A percentile compares a stretch with the other conserved stretches of the same genome.
Evolutionary conservation across 2,329 filamentous ascomycete genomes (phyloP).

Genomic region (Zalaria obscura): DNA sequence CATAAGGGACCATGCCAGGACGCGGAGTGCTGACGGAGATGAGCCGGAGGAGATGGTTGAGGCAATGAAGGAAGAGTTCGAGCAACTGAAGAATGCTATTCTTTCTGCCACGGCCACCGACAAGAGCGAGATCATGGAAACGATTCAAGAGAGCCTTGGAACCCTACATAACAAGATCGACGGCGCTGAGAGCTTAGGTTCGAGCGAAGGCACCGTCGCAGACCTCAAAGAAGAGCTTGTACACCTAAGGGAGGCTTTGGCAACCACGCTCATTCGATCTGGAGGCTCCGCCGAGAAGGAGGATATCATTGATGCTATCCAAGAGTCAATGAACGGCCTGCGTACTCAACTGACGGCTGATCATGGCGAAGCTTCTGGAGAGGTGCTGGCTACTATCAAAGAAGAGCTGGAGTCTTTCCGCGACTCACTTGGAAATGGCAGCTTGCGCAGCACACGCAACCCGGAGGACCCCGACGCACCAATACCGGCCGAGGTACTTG

Average conservation of each 20-base stretch:
- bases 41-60: slow-evolving; percentile 40
- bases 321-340: slow-evolving; percentile 28
- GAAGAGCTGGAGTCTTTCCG: slow-evolving; percentile 29
- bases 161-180: slow-evolving; percentile 29
- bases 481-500: slow-evolving; percentile 36
- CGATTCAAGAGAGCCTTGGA: slow-evolving; percentile 39
- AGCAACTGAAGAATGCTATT: slow-evolving; percentile 65
- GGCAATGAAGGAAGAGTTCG: slow-evolving; percentile 67
- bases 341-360: slow-evolving; percentile 22
- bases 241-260: slow-evolving; percentile 43
- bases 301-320: slow-evolving; percentile 55
- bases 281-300: slow-evolving; percentile 33
- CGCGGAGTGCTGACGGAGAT: slow-evolving; percentile 21
- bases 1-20: slow-evolving; percentile 25
- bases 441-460: background rate
- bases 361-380: slow-evolving; percentile 26
- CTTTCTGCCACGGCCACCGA: slow-evolving; percentile 43
- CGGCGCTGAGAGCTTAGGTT: slow-evolving; percentile 15
- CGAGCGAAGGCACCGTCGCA: slow-evolving; percentile 31
- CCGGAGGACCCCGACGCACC: slow-evolving; percentile 11
- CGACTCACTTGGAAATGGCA: slow-evolving; percentile 22
- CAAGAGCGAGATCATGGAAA: slow-evolving; percentile 48
- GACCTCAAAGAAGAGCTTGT: slow-evolving; percentile 47
- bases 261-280: slow-evolving; percentile 34
- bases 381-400: slow-evolving; percentile 26